These are phyloP conservation scores for Citrullus mucosospermus DNA, from an alignment of 306 rosid genomes.

Conservation along the genomic window DNA sequence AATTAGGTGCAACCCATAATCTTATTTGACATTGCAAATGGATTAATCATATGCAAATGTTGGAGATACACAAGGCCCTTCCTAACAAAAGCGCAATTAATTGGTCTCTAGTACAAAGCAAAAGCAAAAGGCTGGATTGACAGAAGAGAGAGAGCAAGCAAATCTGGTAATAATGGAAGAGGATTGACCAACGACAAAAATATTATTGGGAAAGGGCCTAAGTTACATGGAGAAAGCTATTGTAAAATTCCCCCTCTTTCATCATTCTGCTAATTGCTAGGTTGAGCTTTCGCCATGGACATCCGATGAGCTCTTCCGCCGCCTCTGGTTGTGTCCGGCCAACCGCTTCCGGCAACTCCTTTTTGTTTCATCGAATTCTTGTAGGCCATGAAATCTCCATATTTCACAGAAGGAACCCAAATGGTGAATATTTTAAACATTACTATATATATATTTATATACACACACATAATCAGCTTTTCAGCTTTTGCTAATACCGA, in stretches of 20 bases:
- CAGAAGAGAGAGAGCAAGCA: constrained; percentile 23
- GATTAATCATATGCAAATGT: background rate
- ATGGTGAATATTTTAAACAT: background rate
- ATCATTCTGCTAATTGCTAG: constrained; percentile 9
- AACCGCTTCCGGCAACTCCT: constrained; percentile 86
- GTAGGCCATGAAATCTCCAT: constrained; percentile 57
- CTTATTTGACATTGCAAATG: background rate
- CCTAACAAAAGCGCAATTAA: background rate
- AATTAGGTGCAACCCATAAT: background rate
- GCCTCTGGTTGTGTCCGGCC: constrained; percentile 92
- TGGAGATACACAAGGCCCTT: background rate
- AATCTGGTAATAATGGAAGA: background rate
- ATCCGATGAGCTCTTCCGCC: constrained; percentile 62
- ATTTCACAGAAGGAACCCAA: background rate
- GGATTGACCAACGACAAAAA: background rate
- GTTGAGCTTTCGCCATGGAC: constrained; percentile 31
- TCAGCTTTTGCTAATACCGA: too few relatives aligned
- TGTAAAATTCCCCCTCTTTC: background rate
- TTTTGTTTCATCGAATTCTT: constrained; percentile 73
- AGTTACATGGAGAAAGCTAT: background rate
- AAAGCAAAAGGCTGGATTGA: background rate
- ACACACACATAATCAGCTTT: background rate
- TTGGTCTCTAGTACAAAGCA: background rate
- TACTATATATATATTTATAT: background rate
- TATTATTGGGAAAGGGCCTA: background rate